phyloP scores from a whole-genome alignment of 2,329 filamentous ascomycete species.

The Venturiaceae sp. region DNA sequence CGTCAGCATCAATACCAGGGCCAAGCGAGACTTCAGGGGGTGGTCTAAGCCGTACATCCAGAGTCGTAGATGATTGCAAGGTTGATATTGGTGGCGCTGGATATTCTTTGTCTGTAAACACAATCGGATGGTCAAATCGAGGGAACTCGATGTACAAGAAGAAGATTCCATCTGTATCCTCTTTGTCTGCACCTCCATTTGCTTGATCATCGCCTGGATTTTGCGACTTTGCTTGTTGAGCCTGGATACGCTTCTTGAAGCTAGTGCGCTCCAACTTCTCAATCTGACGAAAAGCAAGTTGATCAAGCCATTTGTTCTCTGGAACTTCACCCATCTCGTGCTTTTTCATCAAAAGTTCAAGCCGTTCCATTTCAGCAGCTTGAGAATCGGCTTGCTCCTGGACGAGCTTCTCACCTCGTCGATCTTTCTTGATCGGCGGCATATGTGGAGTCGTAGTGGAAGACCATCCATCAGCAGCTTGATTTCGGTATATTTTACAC shows the following conservation, averaged over 20 bases:
- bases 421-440: conserved; percentile 42
- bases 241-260: conserved; percentile 40
- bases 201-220: conserved; percentile 11
- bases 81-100: conserved; percentile 73
- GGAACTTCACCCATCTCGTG: conserved; percentile 97
- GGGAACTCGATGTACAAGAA: conserved; percentile 85
- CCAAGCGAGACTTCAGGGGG: conserved; percentile 84
- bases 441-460: conserved; percentile 67
- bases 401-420: conserved; percentile 18
- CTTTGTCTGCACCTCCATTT: conserved; percentile 29
- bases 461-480: conserved; percentile 75
- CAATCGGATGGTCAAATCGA: conserved; percentile 88
- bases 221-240: conserved; percentile 36
- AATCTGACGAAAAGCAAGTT: conserved; percentile 82
- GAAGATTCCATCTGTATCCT: conserved; percentile 52
- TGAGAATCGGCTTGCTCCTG: conserved; percentile 40
- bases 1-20: conserved; percentile 71
- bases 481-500: conserved; percentile 74
- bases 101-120: conserved; percentile 93
- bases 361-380: conserved; percentile 76
- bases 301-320: conserved; percentile 89
- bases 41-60: conserved; percentile 64
- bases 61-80: conserved; percentile 54
- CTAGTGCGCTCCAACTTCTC: conserved; percentile 51
- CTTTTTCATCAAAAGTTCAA: conserved; percentile 89